Evolutionary conservation across 371 early-diverging fungal species (phyloP), one percentile per base, ranked within the genome.

Genomic region (Polyrhizophydium stewartii): DNA sequence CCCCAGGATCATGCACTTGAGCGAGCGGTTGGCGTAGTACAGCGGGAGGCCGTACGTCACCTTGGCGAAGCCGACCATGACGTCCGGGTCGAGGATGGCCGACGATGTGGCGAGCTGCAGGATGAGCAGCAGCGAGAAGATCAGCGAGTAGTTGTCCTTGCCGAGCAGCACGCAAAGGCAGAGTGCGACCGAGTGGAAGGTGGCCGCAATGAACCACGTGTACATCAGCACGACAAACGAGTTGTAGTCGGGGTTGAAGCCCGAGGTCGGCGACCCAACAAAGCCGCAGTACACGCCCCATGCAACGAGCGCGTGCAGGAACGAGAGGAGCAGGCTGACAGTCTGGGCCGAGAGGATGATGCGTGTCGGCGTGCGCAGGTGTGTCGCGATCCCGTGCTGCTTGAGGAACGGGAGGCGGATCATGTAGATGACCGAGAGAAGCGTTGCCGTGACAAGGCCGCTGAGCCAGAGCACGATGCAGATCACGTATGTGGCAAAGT

Each of bases 301-400:
- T 21, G 38, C 53, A 9, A 58, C 16, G 22, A 53, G 49, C 6
- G 62, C 30, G 27, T 60, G 55, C 27, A 62, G 41, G 40, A 60
- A 46, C 1, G 59, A 45, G n/a, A 63, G 41, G 16, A 40, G 17
- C 19, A 40, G 21, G 1, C 53, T 40, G 27, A 45, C 19, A 17
- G 27, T 1, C 10, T 49, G 19, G 21, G 10, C 72, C 74, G 58
- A 74, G 72, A 75, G 75, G 72, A 22, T 50, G 73, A 66, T 81
- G 70, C 27, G 77, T 70, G 32, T 38, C 68, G 10, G 77, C 73
- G 35, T 68, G 69, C 31, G 74, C 71, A 50, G 71, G 74, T 55
- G 69, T 74, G 13, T 75, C 73, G 46, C 77, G 68, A 49, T 59
- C 74, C 5, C 79, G 69, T 65, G 80, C 73, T 75, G 45, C 55